Evolutionary conservation across 2,329 filamentous ascomycete species (phyloP).

Genomic region (Talaromyces amestolkiae): DNA sequence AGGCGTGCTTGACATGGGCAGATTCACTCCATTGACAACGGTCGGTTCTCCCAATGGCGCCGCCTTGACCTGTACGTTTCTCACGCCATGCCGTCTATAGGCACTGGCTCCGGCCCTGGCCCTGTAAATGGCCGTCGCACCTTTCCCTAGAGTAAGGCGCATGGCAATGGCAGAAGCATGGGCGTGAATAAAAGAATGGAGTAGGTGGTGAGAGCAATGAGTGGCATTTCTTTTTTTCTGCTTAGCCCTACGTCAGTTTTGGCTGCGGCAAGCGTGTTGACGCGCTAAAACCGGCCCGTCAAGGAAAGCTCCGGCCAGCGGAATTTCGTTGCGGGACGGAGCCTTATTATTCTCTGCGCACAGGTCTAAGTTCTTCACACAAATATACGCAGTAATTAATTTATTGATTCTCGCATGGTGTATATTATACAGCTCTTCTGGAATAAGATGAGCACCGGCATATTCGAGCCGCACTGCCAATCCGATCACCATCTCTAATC

Average conservation of each 20-base stretch:
- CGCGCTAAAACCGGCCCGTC: slow-evolving; percentile 16
- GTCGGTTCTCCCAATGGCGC: slow-evolving; percentile 40
- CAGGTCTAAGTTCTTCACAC: background rate
- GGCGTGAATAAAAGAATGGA: slow-evolving; percentile 13
- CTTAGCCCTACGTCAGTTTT: slow-evolving; percentile 20
- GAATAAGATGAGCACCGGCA: background rate
- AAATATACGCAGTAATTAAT: background rate
- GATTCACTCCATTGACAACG: slow-evolving; percentile 36
- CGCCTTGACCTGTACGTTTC: slow-evolving; percentile 46
- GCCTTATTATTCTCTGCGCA: background rate
- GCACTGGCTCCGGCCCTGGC: slow-evolving; percentile 27
- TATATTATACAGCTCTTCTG: background rate
- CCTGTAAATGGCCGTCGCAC: slow-evolving; percentile 35
- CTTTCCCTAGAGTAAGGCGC: slow-evolving; percentile 37
- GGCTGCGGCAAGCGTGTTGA: slow-evolving; percentile 1
- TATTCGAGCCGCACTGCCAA: background rate
- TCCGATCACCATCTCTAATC: slow-evolving; percentile 7
- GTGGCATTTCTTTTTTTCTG: slow-evolving; percentile 8
- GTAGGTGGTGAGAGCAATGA: background rate
- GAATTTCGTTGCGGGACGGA: slow-evolving; percentile 9
- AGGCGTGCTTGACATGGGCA: slow-evolving; percentile 38
- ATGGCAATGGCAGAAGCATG: slow-evolving; percentile 27
- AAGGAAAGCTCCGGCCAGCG: slow-evolving; percentile 9
- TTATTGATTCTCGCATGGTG: no score
- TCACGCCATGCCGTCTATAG: slow-evolving; percentile 25